Conservation (phyloP, 164 flowering plant genomes). For the Kingdonia uniflora region DNA sequence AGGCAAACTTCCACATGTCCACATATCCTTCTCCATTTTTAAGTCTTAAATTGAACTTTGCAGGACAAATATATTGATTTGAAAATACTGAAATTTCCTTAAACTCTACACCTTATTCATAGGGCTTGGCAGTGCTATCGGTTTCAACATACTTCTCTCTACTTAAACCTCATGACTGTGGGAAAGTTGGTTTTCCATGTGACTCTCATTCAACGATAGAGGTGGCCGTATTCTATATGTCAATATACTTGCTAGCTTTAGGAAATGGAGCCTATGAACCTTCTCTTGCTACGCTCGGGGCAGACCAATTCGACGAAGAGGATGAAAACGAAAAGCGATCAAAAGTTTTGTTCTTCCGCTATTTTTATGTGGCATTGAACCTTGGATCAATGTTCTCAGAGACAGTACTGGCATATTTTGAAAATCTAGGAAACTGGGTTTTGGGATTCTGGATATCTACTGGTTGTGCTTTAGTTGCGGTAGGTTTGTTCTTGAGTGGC, state of each 20-base stretch:
- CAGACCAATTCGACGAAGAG: constrained; percentile 45
- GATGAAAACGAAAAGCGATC: constrained; percentile 25
- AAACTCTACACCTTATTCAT: constrained; percentile 1
- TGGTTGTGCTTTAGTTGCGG: constrained; percentile 21
- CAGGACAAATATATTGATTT: no score
- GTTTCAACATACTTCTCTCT: constrained; percentile 23
- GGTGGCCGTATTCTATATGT: constrained; percentile 24
- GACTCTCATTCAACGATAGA: constrained; percentile 19
- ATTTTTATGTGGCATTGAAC: constrained; percentile 40
- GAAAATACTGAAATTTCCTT: no score
- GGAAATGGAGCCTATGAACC: constrained; percentile 45
- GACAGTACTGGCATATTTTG: constrained; percentile 32
- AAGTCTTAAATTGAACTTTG: no score
- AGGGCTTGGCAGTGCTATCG: constrained; percentile 41
- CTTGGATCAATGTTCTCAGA: constrained; percentile 40
- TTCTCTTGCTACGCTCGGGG: constrained; percentile 32
- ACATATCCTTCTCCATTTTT: no score
- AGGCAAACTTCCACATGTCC: no score
- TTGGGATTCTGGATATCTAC: constrained; percentile 32
- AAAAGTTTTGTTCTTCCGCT: constrained; percentile 29
- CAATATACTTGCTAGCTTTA: constrained; percentile 39
- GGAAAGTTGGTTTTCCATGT: constrained; percentile 25
- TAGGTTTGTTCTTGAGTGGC: constrained; percentile 20
- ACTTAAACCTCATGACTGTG: constrained; percentile 43
- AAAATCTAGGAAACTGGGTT: constrained; percentile 32